Evolutionary conservation across 1,139 yeast genomes (phyloP).

Genomic region (Geotrichum cucujoidarum): DNA sequence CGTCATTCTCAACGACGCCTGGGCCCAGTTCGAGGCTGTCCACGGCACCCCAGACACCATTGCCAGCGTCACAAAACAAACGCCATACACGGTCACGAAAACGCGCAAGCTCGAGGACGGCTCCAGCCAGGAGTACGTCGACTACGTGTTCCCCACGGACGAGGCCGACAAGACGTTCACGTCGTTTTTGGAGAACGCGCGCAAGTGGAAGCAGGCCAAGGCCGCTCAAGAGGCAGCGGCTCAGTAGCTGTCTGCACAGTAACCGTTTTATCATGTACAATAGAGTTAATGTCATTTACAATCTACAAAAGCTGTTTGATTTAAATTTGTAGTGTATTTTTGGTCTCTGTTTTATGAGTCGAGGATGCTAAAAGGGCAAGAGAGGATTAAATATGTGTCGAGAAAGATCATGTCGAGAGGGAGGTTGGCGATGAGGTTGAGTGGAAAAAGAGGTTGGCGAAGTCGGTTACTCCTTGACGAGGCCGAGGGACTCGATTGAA

Average conservation of each 20-base stretch:
- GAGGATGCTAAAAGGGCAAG: too few relatives aligned
- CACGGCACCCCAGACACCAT: slow-evolving; percentile 50
- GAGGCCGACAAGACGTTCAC: slow-evolving; percentile 40
- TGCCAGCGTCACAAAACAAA: slow-evolving; percentile 41
- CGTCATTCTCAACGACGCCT: slow-evolving; percentile 54
- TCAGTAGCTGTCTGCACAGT: too few relatives aligned
- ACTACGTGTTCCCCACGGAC: slow-evolving; percentile 57
- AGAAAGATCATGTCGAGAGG: too few relatives aligned
- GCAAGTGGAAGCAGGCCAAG: slow-evolving; percentile 46
- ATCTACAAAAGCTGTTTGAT: background rate
- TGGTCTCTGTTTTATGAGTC: too few relatives aligned
- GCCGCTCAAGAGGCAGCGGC: slow-evolving; percentile 1
- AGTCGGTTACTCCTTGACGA: slow-evolving; percentile 26
- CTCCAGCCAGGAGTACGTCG: slow-evolving; percentile 52
- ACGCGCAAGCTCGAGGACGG: slow-evolving; percentile 45
- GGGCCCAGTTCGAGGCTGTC: slow-evolving; percentile 57
- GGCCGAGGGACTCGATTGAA: slow-evolving; percentile 31
- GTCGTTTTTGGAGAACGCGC: slow-evolving; percentile 59
- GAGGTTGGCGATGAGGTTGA: too few relatives aligned
- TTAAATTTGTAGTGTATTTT: background rate
- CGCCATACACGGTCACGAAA: slow-evolving; percentile 56
- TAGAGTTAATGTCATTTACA: background rate
- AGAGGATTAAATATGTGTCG: too few relatives aligned
- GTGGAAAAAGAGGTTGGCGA: too few relatives aligned
- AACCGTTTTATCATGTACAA: too few relatives aligned